Conservation (phyloP, 2,329 filamentous ascomycete species). For the Zasmidium citrigriseum region DNA sequence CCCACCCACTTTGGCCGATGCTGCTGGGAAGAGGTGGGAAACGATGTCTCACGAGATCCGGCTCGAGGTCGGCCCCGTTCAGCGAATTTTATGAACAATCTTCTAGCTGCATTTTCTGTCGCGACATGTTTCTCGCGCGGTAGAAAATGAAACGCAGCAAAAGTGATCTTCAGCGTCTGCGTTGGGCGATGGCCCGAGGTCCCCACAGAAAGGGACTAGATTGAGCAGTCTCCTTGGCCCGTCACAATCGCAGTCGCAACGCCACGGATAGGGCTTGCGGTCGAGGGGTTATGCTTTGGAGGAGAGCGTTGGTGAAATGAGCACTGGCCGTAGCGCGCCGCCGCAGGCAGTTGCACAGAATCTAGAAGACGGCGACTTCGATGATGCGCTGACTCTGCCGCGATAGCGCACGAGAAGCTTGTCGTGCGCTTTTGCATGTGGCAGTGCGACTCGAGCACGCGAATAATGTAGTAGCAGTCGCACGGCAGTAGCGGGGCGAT, state of each 20-base stretch:
- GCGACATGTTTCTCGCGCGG: not conserved
- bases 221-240: not conserved
- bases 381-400: not conserved
- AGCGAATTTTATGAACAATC: not conserved
- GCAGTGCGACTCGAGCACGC: constrained; percentile 3
- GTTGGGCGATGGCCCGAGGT: not conserved
- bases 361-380: not conserved
- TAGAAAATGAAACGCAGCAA: too few relatives aligned
- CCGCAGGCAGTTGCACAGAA: not conserved
- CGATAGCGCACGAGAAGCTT: not conserved
- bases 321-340: constrained; percentile 1
- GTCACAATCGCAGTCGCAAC: not conserved
- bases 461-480: not conserved
- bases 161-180: not conserved
- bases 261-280: not conserved
- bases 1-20: not conserved
- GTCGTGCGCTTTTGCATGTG: not conserved
- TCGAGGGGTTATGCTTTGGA: not conserved
- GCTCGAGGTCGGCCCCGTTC: not conserved
- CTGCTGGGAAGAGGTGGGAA: not conserved
- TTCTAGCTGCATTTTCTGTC: not conserved
- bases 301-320: constrained; percentile 1
- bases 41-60: not conserved
- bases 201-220: not conserved
- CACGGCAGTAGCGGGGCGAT: constrained; percentile 1